phyloP scores from a whole-genome alignment of 2,329 filamentous ascomycete species.

The Epichloe hybrida region DNA sequence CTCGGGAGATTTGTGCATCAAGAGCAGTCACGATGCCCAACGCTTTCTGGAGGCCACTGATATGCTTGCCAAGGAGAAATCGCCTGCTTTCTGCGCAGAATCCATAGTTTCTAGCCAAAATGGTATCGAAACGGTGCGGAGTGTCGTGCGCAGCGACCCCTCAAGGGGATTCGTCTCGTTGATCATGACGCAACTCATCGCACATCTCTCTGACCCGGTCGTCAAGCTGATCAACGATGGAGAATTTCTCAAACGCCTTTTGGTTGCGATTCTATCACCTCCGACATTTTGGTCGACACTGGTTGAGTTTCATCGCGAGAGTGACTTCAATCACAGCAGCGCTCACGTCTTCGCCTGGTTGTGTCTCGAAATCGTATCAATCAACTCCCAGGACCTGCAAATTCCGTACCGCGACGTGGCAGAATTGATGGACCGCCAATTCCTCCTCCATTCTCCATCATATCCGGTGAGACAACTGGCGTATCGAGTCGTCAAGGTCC shows the following conservation, averaged over 20 bases:
- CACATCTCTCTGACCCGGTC: too few species aligned
- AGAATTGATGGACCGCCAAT: constrained; percentile 11
- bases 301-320: too few species aligned
- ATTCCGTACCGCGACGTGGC: neutral
- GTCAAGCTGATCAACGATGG: too few species aligned
- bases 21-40: constrained; percentile 6
- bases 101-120: constrained; percentile 2
- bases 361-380: constrained; percentile 7
- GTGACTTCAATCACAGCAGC: too few species aligned
- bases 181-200: too few species aligned
- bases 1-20: constrained; percentile 3
- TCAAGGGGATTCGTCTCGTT: neutral
- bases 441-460: constrained; percentile 13
- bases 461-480: constrained; percentile 14
- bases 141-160: constrained; percentile 6
- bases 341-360: constrained; percentile 7
- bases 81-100: constrained; percentile 5
- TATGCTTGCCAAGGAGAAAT: constrained; percentile 2
- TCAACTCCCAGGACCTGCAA: neutral
- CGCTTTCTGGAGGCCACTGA: constrained; percentile 9
- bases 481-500: constrained; percentile 25
- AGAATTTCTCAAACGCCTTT: too few species aligned
- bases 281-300: too few species aligned
- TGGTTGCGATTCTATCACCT: too few species aligned
- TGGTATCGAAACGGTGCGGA: constrained; percentile 4